These are phyloP conservation scores for Excoecaria cochinchinensis DNA, from an alignment of 345 rosid genomes.

Conservation along the genomic window DNA sequence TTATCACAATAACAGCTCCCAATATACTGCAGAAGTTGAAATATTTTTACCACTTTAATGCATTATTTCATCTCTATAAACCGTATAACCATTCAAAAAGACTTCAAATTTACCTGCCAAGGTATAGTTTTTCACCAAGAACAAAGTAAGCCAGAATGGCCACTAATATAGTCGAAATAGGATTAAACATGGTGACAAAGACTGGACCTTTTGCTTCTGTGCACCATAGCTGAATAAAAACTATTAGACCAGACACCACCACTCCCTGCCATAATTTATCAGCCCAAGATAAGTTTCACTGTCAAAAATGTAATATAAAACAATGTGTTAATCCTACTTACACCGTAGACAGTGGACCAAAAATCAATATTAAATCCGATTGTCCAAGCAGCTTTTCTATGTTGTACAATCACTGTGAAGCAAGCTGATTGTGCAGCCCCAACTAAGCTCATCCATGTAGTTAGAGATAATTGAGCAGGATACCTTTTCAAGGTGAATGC, in stretches of 20 bases:
- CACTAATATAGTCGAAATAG: constrained; percentile 50
- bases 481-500: constrained; percentile 57
- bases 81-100: not conserved
- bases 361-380: constrained; percentile 55
- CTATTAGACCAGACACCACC: constrained; percentile 43
- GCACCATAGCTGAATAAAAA: constrained; percentile 58
- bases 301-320: not conserved
- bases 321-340: constrained; percentile 25
- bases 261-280: constrained; percentile 46
- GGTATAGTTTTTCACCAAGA: constrained; percentile 54
- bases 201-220: constrained; percentile 56
- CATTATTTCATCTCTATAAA: not conserved
- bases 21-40: constrained; percentile 40
- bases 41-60: not conserved
- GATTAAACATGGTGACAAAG: constrained; percentile 64
- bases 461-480: constrained; percentile 62
- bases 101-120: constrained; percentile 49
- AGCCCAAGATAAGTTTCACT: not conserved
- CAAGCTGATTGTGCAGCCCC: constrained; percentile 66
- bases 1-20: constrained; percentile 49
- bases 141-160: constrained; percentile 50
- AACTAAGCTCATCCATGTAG: constrained; percentile 58
- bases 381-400: constrained; percentile 47
- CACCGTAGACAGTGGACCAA: constrained; percentile 58
- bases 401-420: constrained; percentile 46